Evolutionary conservation across 768 basidiomycete species (phyloP), one percentile per base, ranked within the genome.

Genomic region (Rhodotorula paludigena): DNA sequence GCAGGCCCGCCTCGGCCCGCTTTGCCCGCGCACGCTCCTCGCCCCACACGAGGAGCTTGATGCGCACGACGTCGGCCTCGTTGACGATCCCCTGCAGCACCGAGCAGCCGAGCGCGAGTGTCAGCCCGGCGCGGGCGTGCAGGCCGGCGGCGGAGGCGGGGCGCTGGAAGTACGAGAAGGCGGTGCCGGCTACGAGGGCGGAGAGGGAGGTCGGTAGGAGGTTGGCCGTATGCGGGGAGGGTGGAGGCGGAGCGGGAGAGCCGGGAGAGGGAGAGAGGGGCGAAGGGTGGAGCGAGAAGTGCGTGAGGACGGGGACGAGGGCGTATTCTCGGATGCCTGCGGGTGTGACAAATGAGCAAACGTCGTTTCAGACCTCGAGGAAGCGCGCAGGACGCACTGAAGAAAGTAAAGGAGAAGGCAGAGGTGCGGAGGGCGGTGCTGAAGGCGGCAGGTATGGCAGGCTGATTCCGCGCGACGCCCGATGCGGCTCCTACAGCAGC

Each of bases 361-460:
- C n/a, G n/a, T n/a, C n/a, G n/a, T n/a, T n/a, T n/a, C n/a, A n/a
- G n/a, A n/a, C n/a, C n/a, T n/a, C n/a, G n/a, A n/a, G n/a, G 16
- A 55, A 16, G 4, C n/a, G 7, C 10, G 25, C 0, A 30, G 39
- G 23, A 54, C 69, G 36, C 11, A 75, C 74, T 68, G 66, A 75
- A 75, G 67, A 75, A 75, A 20, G 73, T 60, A 60, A 75, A 75
- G 52, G 53, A 33, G 51, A 72, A 69, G 33, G 63, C 53, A 36
- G 66, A 71, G 6, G 74, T 72, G 38, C 55, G 66, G 54, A 71
- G 23, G 12, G 33, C 44, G 0, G 66, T 60, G 18, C 58, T 30
- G 67, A 73, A 73, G 14, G 74, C 71, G 23, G 71, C 69, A 11
- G 74, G 74, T 36, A 74, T 75, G 49, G 74, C 74, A 6, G 69